These are phyloP conservation scores for Ascochyta fabae DNA, from an alignment of 2,329 filamentous ascomycete species.

Conservation along the genomic window DNA sequence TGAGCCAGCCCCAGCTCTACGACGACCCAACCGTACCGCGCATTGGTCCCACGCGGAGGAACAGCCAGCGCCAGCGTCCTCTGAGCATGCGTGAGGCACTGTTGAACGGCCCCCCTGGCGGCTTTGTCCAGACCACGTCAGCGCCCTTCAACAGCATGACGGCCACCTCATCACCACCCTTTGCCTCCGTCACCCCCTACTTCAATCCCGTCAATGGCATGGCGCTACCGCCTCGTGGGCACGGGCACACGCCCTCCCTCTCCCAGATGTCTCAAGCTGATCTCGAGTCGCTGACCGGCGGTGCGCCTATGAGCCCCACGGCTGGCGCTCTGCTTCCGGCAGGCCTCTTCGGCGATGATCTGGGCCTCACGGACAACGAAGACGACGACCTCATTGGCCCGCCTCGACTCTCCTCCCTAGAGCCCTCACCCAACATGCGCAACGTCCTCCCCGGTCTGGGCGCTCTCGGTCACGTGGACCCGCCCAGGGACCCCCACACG, in stretches of 20 bases:
- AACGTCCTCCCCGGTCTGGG: conserved; percentile 52
- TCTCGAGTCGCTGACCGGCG: conserved; percentile 65
- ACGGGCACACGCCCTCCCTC: conserved; percentile 44
- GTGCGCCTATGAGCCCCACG: conserved; percentile 77
- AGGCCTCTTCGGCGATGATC: conserved; percentile 68
- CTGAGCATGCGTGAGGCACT: conserved; percentile 49
- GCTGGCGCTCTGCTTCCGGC: conserved; percentile 77
- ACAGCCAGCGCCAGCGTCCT: conserved; percentile 51
- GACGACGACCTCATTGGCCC: conserved; percentile 40
- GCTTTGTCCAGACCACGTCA: conserved; percentile 48
- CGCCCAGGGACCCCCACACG: conserved; percentile 49
- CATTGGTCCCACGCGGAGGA: conserved; percentile 44
- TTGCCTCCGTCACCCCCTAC: conserved; percentile 57
- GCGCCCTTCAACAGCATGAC: conserved; percentile 55
- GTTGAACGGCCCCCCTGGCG: conserved; percentile 36
- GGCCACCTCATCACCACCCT: conserved; percentile 60
- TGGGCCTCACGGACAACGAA: conserved; percentile 55
- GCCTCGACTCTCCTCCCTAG: conserved; percentile 30
- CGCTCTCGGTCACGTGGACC: conserved; percentile 46
- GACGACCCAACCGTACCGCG: conserved; percentile 39
- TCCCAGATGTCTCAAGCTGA: conserved; percentile 71
- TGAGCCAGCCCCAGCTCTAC: conserved; percentile 50
- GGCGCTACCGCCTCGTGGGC: conserved; percentile 53
- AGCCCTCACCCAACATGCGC: conserved; percentile 41
- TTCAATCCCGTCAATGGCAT: conserved; percentile 68